Conservation (phyloP, 2,329 filamentous ascomycete species). For the Botryotinia globosa region DNA sequence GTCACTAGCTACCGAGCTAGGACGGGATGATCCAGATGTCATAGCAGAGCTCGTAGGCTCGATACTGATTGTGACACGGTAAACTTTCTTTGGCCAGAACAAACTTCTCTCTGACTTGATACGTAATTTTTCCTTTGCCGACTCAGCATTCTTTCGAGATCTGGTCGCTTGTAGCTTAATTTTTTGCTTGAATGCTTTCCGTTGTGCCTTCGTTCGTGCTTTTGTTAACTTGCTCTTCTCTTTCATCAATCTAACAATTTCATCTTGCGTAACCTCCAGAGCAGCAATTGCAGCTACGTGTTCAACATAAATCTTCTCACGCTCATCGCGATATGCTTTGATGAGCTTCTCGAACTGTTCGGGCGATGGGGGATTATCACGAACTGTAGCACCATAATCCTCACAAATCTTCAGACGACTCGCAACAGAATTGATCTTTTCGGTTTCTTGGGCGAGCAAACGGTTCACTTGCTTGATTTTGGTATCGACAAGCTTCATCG, state of each 20-base stretch:
- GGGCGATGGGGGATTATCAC: slow-evolving; percentile 25
- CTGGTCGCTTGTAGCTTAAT: slow-evolving; percentile 41
- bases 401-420: slow-evolving; percentile 33
- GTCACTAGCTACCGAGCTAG: slow-evolving; percentile 43
- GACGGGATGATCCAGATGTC: slow-evolving; percentile 46
- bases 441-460: slow-evolving; percentile 33
- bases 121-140: slow-evolving; percentile 44
- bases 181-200: slow-evolving; percentile 41
- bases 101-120: slow-evolving; percentile 44
- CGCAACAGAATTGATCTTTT: slow-evolving; percentile 36
- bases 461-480: slow-evolving; percentile 31
- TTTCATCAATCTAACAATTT: slow-evolving; percentile 39
- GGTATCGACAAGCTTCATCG: slow-evolving; percentile 27
- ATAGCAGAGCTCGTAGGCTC: slow-evolving; percentile 45
- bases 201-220: slow-evolving; percentile 35
- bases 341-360: slow-evolving; percentile 31
- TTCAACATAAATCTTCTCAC: slow-evolving; percentile 42
- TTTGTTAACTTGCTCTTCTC: slow-evolving; percentile 37
- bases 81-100: slow-evolving; percentile 52
- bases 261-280: slow-evolving; percentile 39
- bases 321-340: slow-evolving; percentile 32
- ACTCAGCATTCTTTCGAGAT: slow-evolving; percentile 41
- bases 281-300: slow-evolving; percentile 39
- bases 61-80: slow-evolving; percentile 51
- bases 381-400: slow-evolving; percentile 31